Evolutionary conservation across 805 yeast species (phyloP), one percentile per base, ranked within the genome.

Genomic region (Lachancea meyersii): DNA sequence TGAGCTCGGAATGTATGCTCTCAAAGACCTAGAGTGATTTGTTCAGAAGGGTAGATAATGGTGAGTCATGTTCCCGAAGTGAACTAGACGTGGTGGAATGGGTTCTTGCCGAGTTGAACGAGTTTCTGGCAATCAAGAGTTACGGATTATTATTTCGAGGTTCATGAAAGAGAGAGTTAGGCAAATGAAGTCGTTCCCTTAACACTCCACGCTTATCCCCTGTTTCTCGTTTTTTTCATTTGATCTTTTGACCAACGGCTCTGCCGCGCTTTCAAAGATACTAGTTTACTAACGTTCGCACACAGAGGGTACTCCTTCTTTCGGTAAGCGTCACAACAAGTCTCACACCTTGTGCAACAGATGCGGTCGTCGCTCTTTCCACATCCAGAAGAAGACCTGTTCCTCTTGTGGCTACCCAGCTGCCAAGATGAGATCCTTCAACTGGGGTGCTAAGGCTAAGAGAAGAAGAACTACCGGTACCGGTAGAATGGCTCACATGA

Each of bases 391-490:
- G 95, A 86, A 86, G 82, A 87, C 96, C 67, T 93, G 98, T 79
- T 72, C 97, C 72, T 75, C 93, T 61, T 93, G 98, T 79, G 98
- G 98, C 69, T 93, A 93, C 84, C 98, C 98, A 77, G 87, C 97
- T 68, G 97, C 97, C 65, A 93, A 93, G 80, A 72, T 84, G 76
- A 89, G 98, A 86, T 82, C 87, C 68, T 84, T 76, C 95, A 93
- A 93, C 96, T 93, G 98, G 98, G 96, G 94, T 73, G 75, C 76
- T 61, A 93, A 93, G 85, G 96, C 97, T 69, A 86, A 89, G 84
- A 88, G 98, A 87, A 88, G 98, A 86, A 84, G 85, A 75, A 93
- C 98, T 62, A 89, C 97, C 63, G 98, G 98, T 80, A 82, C 97
- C 72, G 98, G 98, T 77, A 94, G 98, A 79, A 86, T 87, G 94